Base-by-base conservation (phyloP, 192 early-diverging fungal genomes). In the Gonapodya sp. region DNA sequence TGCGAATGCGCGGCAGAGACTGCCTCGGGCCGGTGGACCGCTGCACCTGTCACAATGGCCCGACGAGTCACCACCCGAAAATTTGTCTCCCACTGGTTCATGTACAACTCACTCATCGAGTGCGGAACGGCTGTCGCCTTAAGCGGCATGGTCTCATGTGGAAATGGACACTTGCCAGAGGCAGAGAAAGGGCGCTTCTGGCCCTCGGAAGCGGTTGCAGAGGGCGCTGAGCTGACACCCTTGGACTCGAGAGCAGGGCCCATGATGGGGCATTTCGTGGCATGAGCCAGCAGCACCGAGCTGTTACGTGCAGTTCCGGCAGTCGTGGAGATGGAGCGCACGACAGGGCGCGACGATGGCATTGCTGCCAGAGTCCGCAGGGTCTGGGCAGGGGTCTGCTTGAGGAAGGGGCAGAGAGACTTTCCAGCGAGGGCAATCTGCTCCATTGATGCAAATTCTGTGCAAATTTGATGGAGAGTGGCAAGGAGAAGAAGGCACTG, bases 201-300 rank as follows among this genome's bases (percentile, higher is more conserved):
- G 8, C 46, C 46, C 8, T 64, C 8, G 8, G 46, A 16, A 2
- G 72, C 73, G 0, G 82, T 36, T 18, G 82, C 35, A 8, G 32
- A 18, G 2, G 82, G 73, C 78, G 64, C 80, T 73, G 46, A 18
- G 64, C 82, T 74, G 31, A 81, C 73, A 16, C 80, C 35, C 72
- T n/a, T 72, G 24, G 16, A 73, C 80, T 81, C 2, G 80, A 95
- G 84, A 35, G 94, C 94, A 81, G 88, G 89, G 79, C 89, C 88
- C 93, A 95, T 95, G 80, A 95, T 89, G 64, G 94, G 94, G 83
- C 94, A 95, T 81, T 89, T 84, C 81, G 91, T 84, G 34, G 93
- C 93, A 18, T 77, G 18, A 83, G 88, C 88, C 34, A 78, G 80
- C 79, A 93, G 81, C 18, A 93, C 85, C 35, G 86, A 85, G 72